These are phyloP conservation scores for Kluyveromyces sp. DNA, from an alignment of 1,139 yeast genomes.

Conservation along the genomic window DNA sequence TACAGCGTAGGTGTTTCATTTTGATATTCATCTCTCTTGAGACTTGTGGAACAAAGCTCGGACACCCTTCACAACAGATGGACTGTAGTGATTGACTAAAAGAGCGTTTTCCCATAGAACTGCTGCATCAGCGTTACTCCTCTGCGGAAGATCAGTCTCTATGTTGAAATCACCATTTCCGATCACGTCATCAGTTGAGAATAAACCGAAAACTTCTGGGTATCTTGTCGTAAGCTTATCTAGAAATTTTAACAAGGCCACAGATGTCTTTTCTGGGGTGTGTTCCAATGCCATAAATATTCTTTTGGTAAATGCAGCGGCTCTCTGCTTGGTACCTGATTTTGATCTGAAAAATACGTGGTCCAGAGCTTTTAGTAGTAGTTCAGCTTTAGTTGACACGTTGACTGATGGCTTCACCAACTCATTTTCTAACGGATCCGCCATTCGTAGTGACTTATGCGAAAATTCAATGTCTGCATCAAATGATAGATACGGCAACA, in stretches of 20 bases:
- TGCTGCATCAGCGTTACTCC: conserved; percentile 81
- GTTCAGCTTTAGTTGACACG: conserved; percentile 82
- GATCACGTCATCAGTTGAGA: conserved; percentile 81
- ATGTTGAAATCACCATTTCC: conserved; percentile 68
- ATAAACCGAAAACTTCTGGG: conserved; percentile 64
- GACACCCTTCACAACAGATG: conserved; percentile 58
- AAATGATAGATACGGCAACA: conserved; percentile 59
- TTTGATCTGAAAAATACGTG: conserved; percentile 72
- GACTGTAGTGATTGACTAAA: conserved; percentile 75
- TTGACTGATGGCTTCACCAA: conserved; percentile 63
- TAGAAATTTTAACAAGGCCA: conserved; percentile 69
- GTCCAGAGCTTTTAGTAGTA: conserved; percentile 71
- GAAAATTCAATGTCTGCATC: conserved; percentile 85
- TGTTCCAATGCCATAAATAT: conserved; percentile 60
- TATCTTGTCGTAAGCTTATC: conserved; percentile 68
- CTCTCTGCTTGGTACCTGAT: conserved; percentile 64
- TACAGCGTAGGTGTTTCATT: conserved; percentile 8
- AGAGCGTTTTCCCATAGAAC: conserved; percentile 82
- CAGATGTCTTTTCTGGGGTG: conserved; percentile 80
- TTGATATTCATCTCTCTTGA: conserved; percentile 19
- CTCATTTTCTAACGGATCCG: conserved; percentile 57
- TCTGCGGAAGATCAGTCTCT: conserved; percentile 61
- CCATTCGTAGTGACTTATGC: conserved; percentile 68
- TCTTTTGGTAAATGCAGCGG: conserved; percentile 78
- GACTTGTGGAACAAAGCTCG: conserved; percentile 36